Base-by-base conservation (phyloP, 2,329 filamentous ascomycete genomes). In the Fusarium marasasianum region DNA sequence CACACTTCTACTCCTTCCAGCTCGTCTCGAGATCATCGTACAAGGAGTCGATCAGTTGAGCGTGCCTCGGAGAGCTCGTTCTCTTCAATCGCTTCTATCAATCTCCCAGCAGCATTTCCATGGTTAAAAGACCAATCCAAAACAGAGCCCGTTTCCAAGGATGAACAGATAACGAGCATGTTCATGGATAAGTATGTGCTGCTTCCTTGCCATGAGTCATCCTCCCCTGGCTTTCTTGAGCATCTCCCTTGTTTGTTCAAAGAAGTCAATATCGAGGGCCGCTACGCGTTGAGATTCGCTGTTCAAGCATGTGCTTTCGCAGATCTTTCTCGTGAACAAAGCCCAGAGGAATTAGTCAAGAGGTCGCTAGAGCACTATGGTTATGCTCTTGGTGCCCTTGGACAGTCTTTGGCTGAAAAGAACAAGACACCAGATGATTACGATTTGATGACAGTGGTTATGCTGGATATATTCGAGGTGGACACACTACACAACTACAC, bases 381-480 rank as follows among this genome's bases (percentile, higher is more conserved):
- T 3, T 69, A 78, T 60, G 81, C 83, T 18, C 73, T 85, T 3
- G 66, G 67, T 7, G 80, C 82, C 12, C 74, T 84, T 9, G 77
- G 79, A 9, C 74, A 79, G 7, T 81, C 82, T 1, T 70, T 84
- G 33, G 68, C 76, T 7, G 68, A 74, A 33, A 69, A 75, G n/a
- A 76, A 76, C 17, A 82, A 83, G 67, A 66, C 72, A 3, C 82
- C 82, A 8, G 82, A 83, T 67, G 83, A 84, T 62, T 80, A 82
- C 67, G 80, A 83, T 53, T 73, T 85, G 22, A 84, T 85, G 83
- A 80, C 82, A 6, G 78, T 82, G 3, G 82, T 84, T 18, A 73
- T 84, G 26, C 68, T 85, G 18, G 83, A 84, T 54, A 78, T 84
- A 4, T 84, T 84, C 44, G 83, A 85, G 78, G 82, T 82, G 53